These are phyloP conservation scores for Glutinoglossum americanum DNA, from an alignment of 495 filamentous ascomycete genomes.

Conservation along the genomic window DNA sequence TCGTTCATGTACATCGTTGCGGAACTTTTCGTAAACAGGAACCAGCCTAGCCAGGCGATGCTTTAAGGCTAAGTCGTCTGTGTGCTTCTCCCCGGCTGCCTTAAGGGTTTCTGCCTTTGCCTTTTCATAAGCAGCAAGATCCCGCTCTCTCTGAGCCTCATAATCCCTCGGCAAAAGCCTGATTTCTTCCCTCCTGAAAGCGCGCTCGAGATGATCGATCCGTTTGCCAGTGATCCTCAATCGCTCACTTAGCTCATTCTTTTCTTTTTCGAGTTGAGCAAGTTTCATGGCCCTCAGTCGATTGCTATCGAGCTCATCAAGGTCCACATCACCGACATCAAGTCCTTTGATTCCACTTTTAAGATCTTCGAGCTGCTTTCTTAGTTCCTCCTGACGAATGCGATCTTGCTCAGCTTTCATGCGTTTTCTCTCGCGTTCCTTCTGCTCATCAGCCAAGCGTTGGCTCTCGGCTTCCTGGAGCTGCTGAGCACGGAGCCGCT, in stretches of 20 bases:
- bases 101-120: slow-evolving; percentile 52
- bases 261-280: slow-evolving; percentile 88
- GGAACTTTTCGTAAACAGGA: slow-evolving; percentile 59
- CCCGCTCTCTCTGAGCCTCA: slow-evolving; percentile 57
- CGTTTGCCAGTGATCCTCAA: slow-evolving; percentile 82
- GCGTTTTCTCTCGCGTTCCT: slow-evolving; percentile 71
- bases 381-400: slow-evolving; percentile 80
- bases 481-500: slow-evolving; percentile 63
- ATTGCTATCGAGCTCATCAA: slow-evolving; percentile 70
- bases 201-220: slow-evolving; percentile 93
- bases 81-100: slow-evolving; percentile 70
- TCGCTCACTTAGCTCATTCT: slow-evolving; percentile 78
- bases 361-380: slow-evolving; percentile 88
- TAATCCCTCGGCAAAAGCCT: slow-evolving; percentile 83
- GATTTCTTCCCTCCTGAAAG: slow-evolving; percentile 80
- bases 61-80: slow-evolving; percentile 78
- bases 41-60: slow-evolving; percentile 71
- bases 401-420: slow-evolving; percentile 75
- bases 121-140: slow-evolving; percentile 60
- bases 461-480: slow-evolving; percentile 69
- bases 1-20: slow-evolving; percentile 54
- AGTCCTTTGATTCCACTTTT: slow-evolving; percentile 60
- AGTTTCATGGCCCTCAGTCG: slow-evolving; percentile 85
- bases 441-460: slow-evolving; percentile 75
- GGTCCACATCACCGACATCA: slow-evolving; percentile 53